Conservation (phyloP, 345 rosid genomes). For the Heritiera littoralis region DNA sequence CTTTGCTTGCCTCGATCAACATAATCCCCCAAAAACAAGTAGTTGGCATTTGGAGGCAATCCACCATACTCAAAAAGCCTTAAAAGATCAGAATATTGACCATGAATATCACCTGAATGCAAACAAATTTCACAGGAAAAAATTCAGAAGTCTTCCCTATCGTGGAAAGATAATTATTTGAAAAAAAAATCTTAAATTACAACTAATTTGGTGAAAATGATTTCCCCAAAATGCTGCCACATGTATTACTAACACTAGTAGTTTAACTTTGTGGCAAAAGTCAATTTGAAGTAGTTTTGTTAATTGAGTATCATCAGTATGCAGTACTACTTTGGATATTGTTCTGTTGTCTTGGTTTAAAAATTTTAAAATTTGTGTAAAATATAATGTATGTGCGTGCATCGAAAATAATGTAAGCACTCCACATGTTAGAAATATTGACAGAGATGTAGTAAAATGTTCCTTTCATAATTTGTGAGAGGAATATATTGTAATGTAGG, state of each 20-base stretch:
- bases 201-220: not conserved
- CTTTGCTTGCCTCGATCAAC: slow-evolving; percentile 87
- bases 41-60: slow-evolving; percentile 72
- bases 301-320: not conserved
- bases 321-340: not conserved
- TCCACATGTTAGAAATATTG: not conserved
- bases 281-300: not conserved
- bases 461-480: not conserved
- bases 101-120: slow-evolving; percentile 77
- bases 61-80: slow-evolving; percentile 89
- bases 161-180: not conserved
- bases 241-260: not conserved
- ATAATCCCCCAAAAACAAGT: slow-evolving; percentile 80
- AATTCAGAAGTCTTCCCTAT: not conserved
- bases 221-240: not conserved
- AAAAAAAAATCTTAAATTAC: not conserved
- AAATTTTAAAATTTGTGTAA: not conserved
- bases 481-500: not conserved
- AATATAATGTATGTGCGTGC: not conserved
- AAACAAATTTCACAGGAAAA: slow-evolving; percentile 17
- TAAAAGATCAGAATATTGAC: slow-evolving; percentile 80
- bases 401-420: not conserved
- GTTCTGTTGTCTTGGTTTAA: not conserved
- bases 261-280: not conserved
- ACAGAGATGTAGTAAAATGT: not conserved